These are phyloP conservation scores for Xylariaceae sp. DNA, from an alignment of 2,329 filamentous ascomycete species.

Conservation along the genomic window DNA sequence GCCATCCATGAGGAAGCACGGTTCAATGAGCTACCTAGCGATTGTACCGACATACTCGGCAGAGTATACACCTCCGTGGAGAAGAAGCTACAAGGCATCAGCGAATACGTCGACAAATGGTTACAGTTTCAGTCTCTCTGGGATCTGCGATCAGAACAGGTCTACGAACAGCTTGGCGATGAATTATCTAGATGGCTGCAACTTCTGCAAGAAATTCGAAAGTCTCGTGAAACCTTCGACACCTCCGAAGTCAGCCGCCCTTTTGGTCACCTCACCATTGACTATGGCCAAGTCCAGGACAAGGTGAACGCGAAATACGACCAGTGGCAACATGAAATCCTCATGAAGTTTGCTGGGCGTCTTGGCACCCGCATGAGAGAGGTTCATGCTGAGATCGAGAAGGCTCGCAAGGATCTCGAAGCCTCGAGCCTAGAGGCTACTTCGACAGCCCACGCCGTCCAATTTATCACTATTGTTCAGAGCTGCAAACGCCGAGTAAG, in stretches of 20 bases:
- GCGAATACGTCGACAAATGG: conserved; percentile 92
- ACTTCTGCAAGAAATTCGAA: conserved; percentile 91
- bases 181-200: conserved; percentile 91
- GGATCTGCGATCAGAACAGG: conserved; percentile 93
- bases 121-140: conserved; percentile 96
- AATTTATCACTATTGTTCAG: conserved; percentile 97
- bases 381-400: conserved; percentile 84
- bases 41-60: conserved; percentile 71
- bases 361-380: conserved; percentile 88
- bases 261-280: conserved; percentile 90
- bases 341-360: conserved; percentile 84
- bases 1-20: conserved; percentile 56
- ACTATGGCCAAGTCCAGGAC: conserved; percentile 97
- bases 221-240: conserved; percentile 92
- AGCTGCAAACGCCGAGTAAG: conserved; percentile 92
- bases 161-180: conserved; percentile 86
- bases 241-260: conserved; percentile 88
- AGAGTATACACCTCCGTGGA: conserved; percentile 80
- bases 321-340: conserved; percentile 97
- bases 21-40: conserved; percentile 77
- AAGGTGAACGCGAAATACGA: conserved; percentile 99
- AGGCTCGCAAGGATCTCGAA: conserved; percentile 83
- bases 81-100: conserved; percentile 70
- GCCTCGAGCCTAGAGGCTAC: conserved; percentile 86
- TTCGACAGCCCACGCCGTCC: conserved; percentile 92